A percentile compares a stretch with the other conserved stretches of the same genome.
Conservation (phyloP, 169 alveolate species). For the Neospora caninum region DNA sequence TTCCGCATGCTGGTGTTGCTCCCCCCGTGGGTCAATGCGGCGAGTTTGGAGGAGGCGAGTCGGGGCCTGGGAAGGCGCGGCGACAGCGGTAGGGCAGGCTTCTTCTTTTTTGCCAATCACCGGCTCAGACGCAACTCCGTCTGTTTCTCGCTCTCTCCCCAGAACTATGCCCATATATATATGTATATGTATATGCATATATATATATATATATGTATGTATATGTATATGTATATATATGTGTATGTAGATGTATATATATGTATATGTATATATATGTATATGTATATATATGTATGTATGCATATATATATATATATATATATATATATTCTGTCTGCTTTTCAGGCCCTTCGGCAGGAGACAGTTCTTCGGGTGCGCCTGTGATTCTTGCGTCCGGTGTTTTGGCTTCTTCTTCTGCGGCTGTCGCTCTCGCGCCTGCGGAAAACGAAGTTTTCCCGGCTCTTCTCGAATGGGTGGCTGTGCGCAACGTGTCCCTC, state of each 20-base stretch:
- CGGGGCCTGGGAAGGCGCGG: background rate
- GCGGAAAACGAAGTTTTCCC: background rate
- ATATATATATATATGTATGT: background rate
- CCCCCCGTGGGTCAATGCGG: constrained; percentile 18
- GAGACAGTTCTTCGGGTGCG: background rate
- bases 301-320: background rate
- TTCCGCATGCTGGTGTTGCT: constrained; percentile 40
- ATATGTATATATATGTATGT: background rate
- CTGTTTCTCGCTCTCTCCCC: background rate
- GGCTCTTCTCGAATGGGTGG: background rate
- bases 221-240: background rate
- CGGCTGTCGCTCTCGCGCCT: background rate
- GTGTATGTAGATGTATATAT: background rate
- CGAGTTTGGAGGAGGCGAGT: background rate
- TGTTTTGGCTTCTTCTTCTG: background rate
- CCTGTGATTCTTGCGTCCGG: background rate
- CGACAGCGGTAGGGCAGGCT: too few relatives aligned
- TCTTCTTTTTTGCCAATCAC: too few relatives aligned
- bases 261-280: background rate
- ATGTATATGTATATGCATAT: background rate
- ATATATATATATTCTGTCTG: background rate
- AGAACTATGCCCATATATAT: background rate
- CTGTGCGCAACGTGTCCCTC: background rate
- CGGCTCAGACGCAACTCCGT: too few relatives aligned
- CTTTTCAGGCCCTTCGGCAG: background rate